phyloP scores from a whole-genome alignment of 495 filamentous ascomycete species.

The Penicillium crystallinum region DNA sequence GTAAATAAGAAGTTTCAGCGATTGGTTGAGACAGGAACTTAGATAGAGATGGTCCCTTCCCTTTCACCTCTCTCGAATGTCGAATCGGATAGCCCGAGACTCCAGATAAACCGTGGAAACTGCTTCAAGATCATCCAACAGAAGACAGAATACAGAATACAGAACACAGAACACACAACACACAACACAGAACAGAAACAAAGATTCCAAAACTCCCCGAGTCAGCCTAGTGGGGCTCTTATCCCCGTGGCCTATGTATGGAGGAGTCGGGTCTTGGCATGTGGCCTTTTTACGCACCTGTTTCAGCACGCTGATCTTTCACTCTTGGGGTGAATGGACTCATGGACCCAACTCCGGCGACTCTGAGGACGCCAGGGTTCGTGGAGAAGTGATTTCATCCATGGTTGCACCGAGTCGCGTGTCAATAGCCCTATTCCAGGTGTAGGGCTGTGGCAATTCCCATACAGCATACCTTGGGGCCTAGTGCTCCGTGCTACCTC shows the following conservation, averaged over 20 bases:
- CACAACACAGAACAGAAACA: background rate
- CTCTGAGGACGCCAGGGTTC: slow-evolving; percentile 2
- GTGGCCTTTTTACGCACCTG: background rate
- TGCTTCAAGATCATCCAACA: too few species aligned
- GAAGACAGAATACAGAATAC: too few species aligned
- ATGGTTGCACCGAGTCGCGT: too few species aligned
- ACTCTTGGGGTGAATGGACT: slow-evolving; percentile 1
- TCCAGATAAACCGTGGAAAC: too few species aligned
- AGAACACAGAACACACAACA: background rate
- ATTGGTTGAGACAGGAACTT: slow-evolving; percentile 5
- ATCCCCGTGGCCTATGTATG: background rate
- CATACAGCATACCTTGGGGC: too few species aligned
- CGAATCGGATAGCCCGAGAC: too few species aligned
- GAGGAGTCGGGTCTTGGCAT: background rate
- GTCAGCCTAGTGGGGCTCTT: slow-evolving; percentile 1
- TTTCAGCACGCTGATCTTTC: slow-evolving; percentile 4
- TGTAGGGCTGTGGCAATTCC: too few species aligned
- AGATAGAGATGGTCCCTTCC: too few species aligned
- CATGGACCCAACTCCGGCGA: background rate
- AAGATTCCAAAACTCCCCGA: background rate
- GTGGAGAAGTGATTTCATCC: background rate
- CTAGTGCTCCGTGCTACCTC: too few species aligned
- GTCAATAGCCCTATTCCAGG: too few species aligned
- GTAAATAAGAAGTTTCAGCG: background rate
- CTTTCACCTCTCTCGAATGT: too few species aligned